Percentiles rank a stretch among this genome's conserved stretches.
These are phyloP conservation scores for Termitomyces titanicus DNA, from an alignment of 768 basidiomycete genomes.

Conservation along the genomic window DNA sequence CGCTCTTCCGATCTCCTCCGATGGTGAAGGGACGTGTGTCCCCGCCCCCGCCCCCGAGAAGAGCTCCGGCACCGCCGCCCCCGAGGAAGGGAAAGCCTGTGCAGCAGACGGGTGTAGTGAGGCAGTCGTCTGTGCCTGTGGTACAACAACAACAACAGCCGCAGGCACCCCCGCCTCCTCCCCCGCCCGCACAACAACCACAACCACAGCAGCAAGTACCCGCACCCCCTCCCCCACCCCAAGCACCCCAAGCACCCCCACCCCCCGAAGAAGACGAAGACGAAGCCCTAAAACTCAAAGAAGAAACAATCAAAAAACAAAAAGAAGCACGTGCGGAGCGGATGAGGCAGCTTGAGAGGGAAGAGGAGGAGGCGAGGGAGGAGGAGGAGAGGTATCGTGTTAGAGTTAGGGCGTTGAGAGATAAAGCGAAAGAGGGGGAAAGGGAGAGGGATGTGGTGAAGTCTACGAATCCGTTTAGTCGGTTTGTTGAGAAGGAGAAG, in stretches of 20 bases:
- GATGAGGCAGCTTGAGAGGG: conserved; percentile 61
- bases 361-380: conserved; percentile 40
- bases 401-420: conserved; percentile 35
- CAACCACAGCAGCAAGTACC: not conserved
- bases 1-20: too few species aligned
- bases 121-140: not conserved
- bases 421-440: conserved; percentile 27
- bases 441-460: too few species aligned
- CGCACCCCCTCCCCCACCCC: too few species aligned
- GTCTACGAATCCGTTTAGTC: conserved; percentile 80
- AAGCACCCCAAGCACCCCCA: not conserved
- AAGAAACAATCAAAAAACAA: conserved; percentile 68
- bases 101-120: too few species aligned
- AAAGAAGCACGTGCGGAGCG: conserved; percentile 69
- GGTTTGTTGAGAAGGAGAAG: conserved; percentile 48
- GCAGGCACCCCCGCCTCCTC: too few species aligned
- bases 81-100: too few species aligned
- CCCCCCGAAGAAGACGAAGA: conserved; percentile 72
- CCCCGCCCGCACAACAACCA: not conserved
- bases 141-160: not conserved
- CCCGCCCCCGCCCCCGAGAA: too few species aligned
- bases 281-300: conserved; percentile 58
- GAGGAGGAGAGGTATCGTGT: conserved; percentile 38
- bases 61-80: conserved; percentile 31
- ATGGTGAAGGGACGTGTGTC: conserved; percentile 37